A percentile compares a stretch with the other conserved stretches of the same genome.
Conservation (phyloP, 768 basidiomycete genomes). For the Pholiota molesta region DNA sequence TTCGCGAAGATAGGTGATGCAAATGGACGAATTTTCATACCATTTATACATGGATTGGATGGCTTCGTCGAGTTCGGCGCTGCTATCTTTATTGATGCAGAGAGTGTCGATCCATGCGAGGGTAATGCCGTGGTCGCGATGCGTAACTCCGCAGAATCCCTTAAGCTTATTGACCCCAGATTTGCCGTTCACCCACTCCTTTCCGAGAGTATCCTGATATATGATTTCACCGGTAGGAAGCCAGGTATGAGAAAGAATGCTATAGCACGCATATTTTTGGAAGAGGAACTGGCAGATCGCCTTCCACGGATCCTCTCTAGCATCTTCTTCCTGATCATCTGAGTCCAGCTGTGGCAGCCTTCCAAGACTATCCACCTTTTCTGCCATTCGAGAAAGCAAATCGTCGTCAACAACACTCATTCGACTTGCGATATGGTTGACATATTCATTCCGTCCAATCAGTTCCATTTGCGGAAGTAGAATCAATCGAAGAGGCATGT, state of each 20-base stretch:
- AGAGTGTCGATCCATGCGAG: slow-evolving; percentile 9
- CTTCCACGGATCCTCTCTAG: background rate
- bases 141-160: background rate
- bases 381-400: background rate
- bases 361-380: background rate
- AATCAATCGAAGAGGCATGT: slow-evolving; percentile 2
- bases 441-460: background rate
- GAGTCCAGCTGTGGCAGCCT: background rate
- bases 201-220: background rate
- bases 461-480: background rate
- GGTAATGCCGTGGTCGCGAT: background rate
- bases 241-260: no score
- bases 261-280: no score
- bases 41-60: slow-evolving; percentile 8
- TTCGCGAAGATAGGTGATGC: slow-evolving; percentile 1
- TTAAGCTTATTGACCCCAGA: background rate
- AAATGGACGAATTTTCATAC: background rate
- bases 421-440: background rate
- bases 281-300: no score
- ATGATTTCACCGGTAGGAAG: background rate
- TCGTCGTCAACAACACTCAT: background rate
- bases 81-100: slow-evolving; percentile 10
- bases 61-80: slow-evolving; percentile 8
- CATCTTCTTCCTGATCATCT: background rate
- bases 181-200: background rate